These are phyloP conservation scores for Thielaviopsis euricoi DNA, from an alignment of 2,329 filamentous ascomycete genomes.

Conservation along the genomic window DNA sequence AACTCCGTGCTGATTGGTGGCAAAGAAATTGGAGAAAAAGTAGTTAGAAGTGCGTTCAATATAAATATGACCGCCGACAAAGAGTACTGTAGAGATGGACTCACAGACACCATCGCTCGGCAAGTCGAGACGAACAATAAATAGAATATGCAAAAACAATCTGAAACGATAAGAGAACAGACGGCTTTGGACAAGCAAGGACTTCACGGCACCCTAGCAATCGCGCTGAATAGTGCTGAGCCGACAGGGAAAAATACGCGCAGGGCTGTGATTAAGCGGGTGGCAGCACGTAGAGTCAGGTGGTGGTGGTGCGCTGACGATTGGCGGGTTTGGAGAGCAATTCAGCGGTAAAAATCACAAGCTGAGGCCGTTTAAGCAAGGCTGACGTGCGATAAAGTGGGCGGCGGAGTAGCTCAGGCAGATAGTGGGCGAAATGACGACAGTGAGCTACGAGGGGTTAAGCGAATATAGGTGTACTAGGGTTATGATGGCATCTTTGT, in stretches of 20 bases:
- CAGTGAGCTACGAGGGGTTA: not conserved
- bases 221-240: too few species aligned
- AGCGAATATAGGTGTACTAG: not conserved
- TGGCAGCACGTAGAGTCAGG: not conserved
- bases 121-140: not conserved
- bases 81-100: not conserved
- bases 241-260: too few species aligned
- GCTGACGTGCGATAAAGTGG: not conserved
- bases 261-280: not conserved
- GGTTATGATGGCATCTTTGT: not conserved
- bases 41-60: not conserved
- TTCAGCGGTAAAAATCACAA: not conserved
- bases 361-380: not conserved
- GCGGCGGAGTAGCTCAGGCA: too few species aligned
- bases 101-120: not conserved
- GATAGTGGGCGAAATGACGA: not conserved
- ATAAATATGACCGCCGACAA: not conserved
- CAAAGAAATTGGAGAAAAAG: not conserved
- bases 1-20: constrained; percentile 55
- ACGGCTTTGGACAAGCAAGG: not conserved
- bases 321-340: not conserved
- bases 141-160: not conserved
- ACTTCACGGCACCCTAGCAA: not conserved
- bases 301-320: not conserved
- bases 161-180: not conserved